Conservation (phyloP, 1,284 basidiomycete species). For the Cerioporus squamosus region DNA sequence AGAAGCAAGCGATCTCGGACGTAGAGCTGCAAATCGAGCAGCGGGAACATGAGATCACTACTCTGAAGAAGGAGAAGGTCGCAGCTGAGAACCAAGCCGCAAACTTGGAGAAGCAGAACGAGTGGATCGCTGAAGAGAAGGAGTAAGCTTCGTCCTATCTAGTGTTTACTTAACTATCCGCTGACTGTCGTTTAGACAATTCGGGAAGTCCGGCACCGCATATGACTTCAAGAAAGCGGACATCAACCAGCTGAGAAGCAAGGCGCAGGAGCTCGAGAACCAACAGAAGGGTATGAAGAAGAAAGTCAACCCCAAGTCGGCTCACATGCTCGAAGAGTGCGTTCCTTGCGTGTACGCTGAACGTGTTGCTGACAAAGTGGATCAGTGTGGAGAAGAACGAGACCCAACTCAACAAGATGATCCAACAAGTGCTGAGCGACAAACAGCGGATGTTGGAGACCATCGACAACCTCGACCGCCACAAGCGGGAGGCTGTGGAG, state of each 20-base stretch:
- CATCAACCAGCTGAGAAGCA: conserved; percentile 64
- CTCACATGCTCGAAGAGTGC: conserved; percentile 95
- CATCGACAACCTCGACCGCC: conserved; percentile 91
- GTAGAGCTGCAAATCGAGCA: conserved; percentile 72
- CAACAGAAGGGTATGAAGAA: conserved; percentile 90
- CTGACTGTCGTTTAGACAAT: conserved; percentile 51
- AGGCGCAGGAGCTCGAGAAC: conserved; percentile 79
- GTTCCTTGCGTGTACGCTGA: conserved; percentile 26
- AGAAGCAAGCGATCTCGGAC: conserved; percentile 78
- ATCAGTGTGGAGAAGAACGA: conserved; percentile 95
- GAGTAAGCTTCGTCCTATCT: conserved; percentile 55
- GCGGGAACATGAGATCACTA: conserved; percentile 56
- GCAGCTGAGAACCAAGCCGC: conserved; percentile 48
- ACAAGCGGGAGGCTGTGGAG: conserved; percentile 92
- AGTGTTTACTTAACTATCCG: not conserved
- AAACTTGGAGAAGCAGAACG: conserved; percentile 79
- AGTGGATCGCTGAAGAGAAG: conserved; percentile 90
- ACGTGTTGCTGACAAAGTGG: not conserved
- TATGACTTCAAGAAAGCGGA: conserved; percentile 88
- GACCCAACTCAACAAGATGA: conserved; percentile 84
- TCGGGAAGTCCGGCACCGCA: conserved; percentile 81
- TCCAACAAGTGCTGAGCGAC: conserved; percentile 89
- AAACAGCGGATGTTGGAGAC: conserved; percentile 97
- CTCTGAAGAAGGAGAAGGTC: conserved; percentile 58
- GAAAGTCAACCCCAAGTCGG: conserved; percentile 94